phyloP scores from a whole-genome alignment of 192 early-diverging fungal species.

The Coemansia javaensis region DNA sequence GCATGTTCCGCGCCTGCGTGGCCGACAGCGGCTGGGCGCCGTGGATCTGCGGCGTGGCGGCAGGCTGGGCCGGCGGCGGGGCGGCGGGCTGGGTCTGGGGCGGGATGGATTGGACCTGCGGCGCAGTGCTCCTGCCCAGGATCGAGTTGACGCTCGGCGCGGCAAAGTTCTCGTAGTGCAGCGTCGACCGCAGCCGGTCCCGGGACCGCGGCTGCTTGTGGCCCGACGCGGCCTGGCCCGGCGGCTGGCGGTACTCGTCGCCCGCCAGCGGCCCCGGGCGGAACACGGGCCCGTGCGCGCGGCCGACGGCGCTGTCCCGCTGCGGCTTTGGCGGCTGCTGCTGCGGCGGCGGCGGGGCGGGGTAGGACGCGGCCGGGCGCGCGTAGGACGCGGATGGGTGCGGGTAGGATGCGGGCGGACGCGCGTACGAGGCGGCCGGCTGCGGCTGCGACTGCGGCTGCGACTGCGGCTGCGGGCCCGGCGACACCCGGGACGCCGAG shows the following conservation, averaged over 20 bases:
- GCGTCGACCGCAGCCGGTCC: conserved; percentile 48
- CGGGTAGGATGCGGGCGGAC: too few relatives aligned
- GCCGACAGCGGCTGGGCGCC: conserved; percentile 36
- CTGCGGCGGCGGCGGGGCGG: too few relatives aligned
- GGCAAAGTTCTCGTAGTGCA: conserved; percentile 38
- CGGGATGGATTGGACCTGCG: conserved; percentile 9
- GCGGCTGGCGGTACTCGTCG: conserved; percentile 5
- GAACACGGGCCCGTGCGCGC: conserved; percentile 18
- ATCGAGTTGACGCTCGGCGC: conserved; percentile 3
- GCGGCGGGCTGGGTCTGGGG: conserved; percentile 3
- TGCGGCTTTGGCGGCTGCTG: conserved; percentile 3
- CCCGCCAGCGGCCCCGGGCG: conserved; percentile 25
- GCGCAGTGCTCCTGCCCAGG: conserved; percentile 1
- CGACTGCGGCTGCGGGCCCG: conserved; percentile 2
- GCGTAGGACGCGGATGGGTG: too few relatives aligned
- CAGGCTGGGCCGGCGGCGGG: neutral
- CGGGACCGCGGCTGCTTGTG: conserved; percentile 47
- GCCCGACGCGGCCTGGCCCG: conserved; percentile 16
- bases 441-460: conserved; percentile 7
- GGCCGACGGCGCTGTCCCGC: neutral
- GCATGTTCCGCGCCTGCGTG: conserved; percentile 33
- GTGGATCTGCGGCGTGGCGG: neutral
- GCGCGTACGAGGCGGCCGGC: too few relatives aligned
- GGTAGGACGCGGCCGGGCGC: too few relatives aligned
- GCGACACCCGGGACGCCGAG: conserved; percentile 17